Evolutionary conservation across 2,329 filamentous ascomycete species (phyloP), one percentile per base, ranked within the genome.

Genomic region (Exophiala aquamarina): DNA sequence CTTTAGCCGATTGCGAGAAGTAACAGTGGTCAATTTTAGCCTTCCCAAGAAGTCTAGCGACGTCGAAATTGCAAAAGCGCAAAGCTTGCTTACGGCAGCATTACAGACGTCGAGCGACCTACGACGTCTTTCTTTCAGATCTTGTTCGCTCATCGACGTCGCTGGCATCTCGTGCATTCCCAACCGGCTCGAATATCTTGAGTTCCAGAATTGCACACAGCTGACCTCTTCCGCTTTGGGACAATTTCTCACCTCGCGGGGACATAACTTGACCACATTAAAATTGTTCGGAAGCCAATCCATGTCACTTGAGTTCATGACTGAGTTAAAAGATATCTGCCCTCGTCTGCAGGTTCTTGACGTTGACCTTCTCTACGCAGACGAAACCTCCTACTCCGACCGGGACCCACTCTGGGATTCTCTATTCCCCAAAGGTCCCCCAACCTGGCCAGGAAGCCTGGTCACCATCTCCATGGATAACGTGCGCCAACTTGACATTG

Each of bases 331-430:
- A 14, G 65, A 70, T 3, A 76, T 78, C 2, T 95, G 90, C 61
- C 88, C 89, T 0, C 74, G 76, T 3, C 74, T 97, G 4, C 74
- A 84, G 59, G 76, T 79, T 18, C 72, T 97, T 31, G 79, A 78
- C 39, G 84, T 95, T 76, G 88, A 95, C 57, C 71, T 94, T 41
- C 84, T 82, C 11, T 93, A 90, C 61, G 91, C 83, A 66, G 86
- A 84, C 54, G 78, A 83, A 32, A 81, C 88, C 49, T 73, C 77
- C 42, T 81, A 83, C 55, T 80, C 81, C 39, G 74, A 83, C 39
- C 95, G 91, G 61, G 80, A 86, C 1, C 71, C 78, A 15, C 11
- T 26, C 11, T 26, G 6, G 23, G 11, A 11, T 26, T 26, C 23
- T 6, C 79, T 78, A 38, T 14, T 63, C 60, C 23, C 57, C 2